These are phyloP conservation scores for Collybia nuda DNA, from an alignment of 768 basidiomycete species.

Conservation along the genomic window DNA sequence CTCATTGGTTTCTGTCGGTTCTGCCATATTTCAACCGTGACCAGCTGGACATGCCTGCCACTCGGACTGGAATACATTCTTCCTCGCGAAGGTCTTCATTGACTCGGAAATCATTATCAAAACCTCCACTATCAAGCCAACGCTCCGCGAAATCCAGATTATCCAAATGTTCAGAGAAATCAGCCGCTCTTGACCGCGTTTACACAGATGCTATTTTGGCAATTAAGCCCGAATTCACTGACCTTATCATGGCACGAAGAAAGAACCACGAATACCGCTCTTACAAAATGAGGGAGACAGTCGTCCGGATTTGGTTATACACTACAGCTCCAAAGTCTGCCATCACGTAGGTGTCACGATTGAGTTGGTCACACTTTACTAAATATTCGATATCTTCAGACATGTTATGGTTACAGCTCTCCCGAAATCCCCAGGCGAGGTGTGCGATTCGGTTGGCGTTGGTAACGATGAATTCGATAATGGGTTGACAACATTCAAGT, in stretches of 20 bases:
- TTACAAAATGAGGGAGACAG: slow-evolving; percentile 26
- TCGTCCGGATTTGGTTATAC: slow-evolving; percentile 30
- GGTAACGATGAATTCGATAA: slow-evolving; percentile 36
- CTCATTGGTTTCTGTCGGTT: too few relatives aligned
- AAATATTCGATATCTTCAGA: slow-evolving; percentile 5
- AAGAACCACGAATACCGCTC: slow-evolving; percentile 37
- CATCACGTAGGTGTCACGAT: slow-evolving; percentile 23
- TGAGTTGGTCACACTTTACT: neutral
- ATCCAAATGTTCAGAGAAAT: too few relatives aligned
- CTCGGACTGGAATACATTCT: too few relatives aligned
- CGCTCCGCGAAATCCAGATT: too few relatives aligned
- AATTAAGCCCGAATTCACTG: slow-evolving; percentile 28
- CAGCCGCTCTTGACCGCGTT: too few relatives aligned
- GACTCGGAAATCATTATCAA: too few relatives aligned
- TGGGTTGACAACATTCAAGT: slow-evolving; percentile 26
- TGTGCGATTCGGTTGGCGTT: slow-evolving; percentile 26
- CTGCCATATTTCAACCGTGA: too few relatives aligned
- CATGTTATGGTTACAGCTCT: slow-evolving; percentile 23
- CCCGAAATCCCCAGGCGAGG: slow-evolving; percentile 30
- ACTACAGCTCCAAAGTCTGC: slow-evolving; percentile 24
- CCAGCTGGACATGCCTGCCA: too few relatives aligned
- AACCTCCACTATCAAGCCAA: too few relatives aligned
- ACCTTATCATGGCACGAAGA: slow-evolving; percentile 25
- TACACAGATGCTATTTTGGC: slow-evolving; percentile 28
- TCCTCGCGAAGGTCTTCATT: too few relatives aligned